These are phyloP conservation scores for Rhizopus microsporus DNA, from an alignment of 371 early-diverging fungal species.

Conservation along the genomic window DNA sequence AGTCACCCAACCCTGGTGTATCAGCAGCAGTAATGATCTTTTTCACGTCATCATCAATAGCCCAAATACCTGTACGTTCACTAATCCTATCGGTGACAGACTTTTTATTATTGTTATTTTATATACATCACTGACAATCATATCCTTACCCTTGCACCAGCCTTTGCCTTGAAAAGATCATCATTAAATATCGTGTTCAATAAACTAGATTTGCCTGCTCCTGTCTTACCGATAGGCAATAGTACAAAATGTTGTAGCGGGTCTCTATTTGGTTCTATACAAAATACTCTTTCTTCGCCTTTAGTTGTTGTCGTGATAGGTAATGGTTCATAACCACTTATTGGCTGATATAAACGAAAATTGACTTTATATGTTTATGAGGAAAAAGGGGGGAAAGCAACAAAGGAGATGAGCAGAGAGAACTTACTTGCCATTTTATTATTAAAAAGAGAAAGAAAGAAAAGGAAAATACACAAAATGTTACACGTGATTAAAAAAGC, in stretches of 20 bases:
- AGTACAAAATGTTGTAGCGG: conserved; percentile 24
- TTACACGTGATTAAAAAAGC: not conserved
- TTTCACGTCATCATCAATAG: conserved; percentile 38
- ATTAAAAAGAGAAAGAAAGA: not conserved
- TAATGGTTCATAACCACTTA: conserved; percentile 9
- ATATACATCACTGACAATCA: not conserved
- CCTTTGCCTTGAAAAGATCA: conserved; percentile 48
- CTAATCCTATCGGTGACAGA: conserved; percentile 52
- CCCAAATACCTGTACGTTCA: conserved; percentile 51
- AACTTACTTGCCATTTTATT: no score
- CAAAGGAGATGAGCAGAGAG: no score
- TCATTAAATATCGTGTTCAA: conserved; percentile 52
- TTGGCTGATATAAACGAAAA: conserved; percentile 12
- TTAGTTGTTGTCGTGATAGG: not conserved
- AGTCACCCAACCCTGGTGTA: conserved; percentile 57
- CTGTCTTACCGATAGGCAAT: conserved; percentile 26
- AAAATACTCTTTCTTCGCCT: conserved; percentile 1
- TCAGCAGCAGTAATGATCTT: conserved; percentile 52
- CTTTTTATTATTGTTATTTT: conserved; percentile 12
- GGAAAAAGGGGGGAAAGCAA: no score
- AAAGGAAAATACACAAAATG: not conserved
- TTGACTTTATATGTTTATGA: no score
- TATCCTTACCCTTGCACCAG: conserved; percentile 44
- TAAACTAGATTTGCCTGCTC: conserved; percentile 52
- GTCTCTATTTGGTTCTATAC: conserved; percentile 22